phyloP scores from a whole-genome alignment of 495 filamentous ascomycete genomes.

The Neurospora sp. region DNA sequence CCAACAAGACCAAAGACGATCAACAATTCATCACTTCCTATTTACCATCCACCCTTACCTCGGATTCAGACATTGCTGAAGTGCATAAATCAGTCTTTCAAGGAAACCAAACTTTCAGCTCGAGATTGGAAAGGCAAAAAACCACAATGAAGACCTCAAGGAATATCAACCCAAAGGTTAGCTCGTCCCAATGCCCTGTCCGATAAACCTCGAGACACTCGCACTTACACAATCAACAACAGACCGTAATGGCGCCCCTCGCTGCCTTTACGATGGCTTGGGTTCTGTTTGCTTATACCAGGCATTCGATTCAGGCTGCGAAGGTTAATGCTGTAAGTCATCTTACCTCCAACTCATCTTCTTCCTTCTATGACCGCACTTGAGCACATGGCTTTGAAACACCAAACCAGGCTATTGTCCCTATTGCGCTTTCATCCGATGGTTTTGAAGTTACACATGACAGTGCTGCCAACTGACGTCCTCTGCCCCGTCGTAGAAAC shows the following conservation, averaged over 20 bases:
- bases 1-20: not conserved
- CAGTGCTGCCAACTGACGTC: not conserved
- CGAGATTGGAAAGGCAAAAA: not conserved
- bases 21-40: no score
- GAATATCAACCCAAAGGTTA: not conserved
- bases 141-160: not conserved
- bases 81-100: no score
- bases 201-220: not conserved
- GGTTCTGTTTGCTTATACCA: constrained; percentile 33
- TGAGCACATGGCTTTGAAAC: not conserved
- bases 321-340: constrained; percentile 29
- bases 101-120: no score
- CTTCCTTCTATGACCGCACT: not conserved
- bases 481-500: no score
- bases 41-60: no score
- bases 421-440: not conserved
- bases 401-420: no score
- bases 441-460: not conserved
- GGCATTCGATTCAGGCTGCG: constrained; percentile 32
- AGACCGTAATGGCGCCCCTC: constrained; percentile 36
- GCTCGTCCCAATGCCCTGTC: not conserved
- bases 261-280: constrained; percentile 41
- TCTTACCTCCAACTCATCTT: no score
- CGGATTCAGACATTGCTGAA: no score
- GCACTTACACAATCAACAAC: not conserved